Conservation (phyloP, 2,329 filamentous ascomycete genomes). For the Epichloe festucae region DNA sequence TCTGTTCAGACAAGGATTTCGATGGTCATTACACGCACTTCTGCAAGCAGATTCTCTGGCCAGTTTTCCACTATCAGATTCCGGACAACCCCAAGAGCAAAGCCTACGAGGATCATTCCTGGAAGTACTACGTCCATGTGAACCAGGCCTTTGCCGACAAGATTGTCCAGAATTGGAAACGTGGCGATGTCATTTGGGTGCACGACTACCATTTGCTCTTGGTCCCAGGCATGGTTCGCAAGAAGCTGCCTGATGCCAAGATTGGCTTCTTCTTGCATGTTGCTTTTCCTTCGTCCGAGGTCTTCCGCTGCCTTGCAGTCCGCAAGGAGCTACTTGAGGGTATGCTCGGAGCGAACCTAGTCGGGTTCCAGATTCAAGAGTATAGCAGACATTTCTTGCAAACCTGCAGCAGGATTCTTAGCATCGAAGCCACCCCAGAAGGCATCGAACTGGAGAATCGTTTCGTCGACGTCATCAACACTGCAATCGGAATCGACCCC, state of each 20-base stretch:
- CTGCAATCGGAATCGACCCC: constrained; percentile 86
- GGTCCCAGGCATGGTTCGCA: constrained; percentile 77
- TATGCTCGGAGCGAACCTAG: constrained; percentile 81
- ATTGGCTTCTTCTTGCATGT: constrained; percentile 95
- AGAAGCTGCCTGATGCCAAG: constrained; percentile 82
- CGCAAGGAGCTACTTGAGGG: constrained; percentile 81
- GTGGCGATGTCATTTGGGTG: constrained; percentile 84
- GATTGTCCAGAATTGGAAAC: constrained; percentile 87
- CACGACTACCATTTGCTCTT: constrained; percentile 91
- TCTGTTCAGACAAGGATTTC: constrained; percentile 80
- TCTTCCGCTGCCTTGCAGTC: constrained; percentile 82
- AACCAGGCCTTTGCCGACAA: constrained; percentile 89
- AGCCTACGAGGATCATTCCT: constrained; percentile 93
- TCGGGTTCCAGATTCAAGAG: constrained; percentile 88
- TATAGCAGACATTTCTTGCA: constrained; percentile 91
- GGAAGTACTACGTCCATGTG: constrained; percentile 84
- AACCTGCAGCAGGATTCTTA: constrained; percentile 82
- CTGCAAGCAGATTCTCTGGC: constrained; percentile 96
- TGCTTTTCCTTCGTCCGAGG: constrained; percentile 89
- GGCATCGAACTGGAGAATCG: constrained; percentile 85
- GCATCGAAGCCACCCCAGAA: constrained; percentile 78
- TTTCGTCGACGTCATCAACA: constrained; percentile 76
- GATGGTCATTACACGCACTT: constrained; percentile 92
- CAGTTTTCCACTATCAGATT: constrained; percentile 95
- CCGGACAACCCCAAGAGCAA: constrained; percentile 98